Evolutionary conservation across 2,329 filamentous ascomycete species (phyloP), one percentile per base, ranked within the genome.

Genomic region (Paecilomyces variotii): DNA sequence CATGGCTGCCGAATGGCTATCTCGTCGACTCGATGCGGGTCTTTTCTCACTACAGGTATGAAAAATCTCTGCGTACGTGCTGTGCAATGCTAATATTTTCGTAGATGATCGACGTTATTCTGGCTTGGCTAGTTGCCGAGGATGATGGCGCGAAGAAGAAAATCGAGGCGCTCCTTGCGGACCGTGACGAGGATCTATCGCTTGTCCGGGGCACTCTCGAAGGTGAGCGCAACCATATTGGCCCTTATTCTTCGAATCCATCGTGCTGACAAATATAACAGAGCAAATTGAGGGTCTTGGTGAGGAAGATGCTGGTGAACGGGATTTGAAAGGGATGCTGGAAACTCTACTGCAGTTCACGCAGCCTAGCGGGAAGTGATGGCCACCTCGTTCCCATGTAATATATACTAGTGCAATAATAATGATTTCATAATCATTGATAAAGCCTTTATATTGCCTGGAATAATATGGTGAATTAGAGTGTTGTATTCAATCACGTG

Each of bases 61-160:
- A n/a, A 45, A 67, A 32, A 64, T 62, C 19, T 27, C 3, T n/a
- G 12, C 19, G 25, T 14, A 26, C 45, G 14, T n/a, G 12, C 32
- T 14, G 57, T n/a, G n/a, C 25, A 4, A 25, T 32, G 30, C 14
- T 25, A 19, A 39, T 61, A 54, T 56, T 52, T 57, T 57, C n/a
- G 54, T 63, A 74, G 76, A 88, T 85, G 2, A 84, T 94, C 53
- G 93, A 97, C 76, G 82, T 91, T 0, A 84, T 94, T 30, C 74
- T 99, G 30, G 90, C 92, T 11, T 99, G 94, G 94, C 80, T 97
- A 32, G 82, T 91, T 6, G 94, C 92, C 0, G 94, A 99, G 74
- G 94, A 99, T 67, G 80, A 80, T 34, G 91, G 90, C 0, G 89
- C 90, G 1, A 84, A 81, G 65, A 79, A 76, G 58, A 87, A 81